Evolutionary conservation across 306 rosid species (phyloP), one percentile per base, ranked within the genome.

Genomic region (Erythrophleum fordii): DNA sequence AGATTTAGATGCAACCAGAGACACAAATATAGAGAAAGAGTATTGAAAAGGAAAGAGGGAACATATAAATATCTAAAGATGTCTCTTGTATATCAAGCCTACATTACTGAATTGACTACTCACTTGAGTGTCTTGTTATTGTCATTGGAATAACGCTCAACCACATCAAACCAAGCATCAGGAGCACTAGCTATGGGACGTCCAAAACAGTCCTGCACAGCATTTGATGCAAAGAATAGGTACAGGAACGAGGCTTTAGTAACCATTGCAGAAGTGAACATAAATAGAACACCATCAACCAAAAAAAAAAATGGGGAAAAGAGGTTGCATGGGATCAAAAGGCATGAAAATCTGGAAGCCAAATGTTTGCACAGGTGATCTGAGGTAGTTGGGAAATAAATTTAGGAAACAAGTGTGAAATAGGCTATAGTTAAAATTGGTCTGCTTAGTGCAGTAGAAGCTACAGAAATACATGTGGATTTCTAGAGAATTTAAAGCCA

Each of bases 161-260:
- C 94, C 69, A 90, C 94, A 80, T 90, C 94, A 81, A 90, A 81
- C 94, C 94, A 90, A 70, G 94, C 88, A 78, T 90, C 94, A 10
- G 94, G 92, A 68, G 91, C 89, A 73, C 94, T 90, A 7, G 92
- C 66, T 34, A 90, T 90, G 10, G 94, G 94, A 37, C 94, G 84
- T 31, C 91, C 91, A 67, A 90, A 90, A 76, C 94, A 90, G 80
- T 90, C 92, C 94, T 90, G 91, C 41, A 51, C 55, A 35, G 49
- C 23, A 48, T 12, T 42, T 35, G n/a, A 59, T 39, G 42, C 23
- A 44, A 44, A 53, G 68, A 23, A 41, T n/a, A 41, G 28, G 42
- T 29, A 31, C 34, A 31, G 45, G 11, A 69, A 31, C 2, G 26
- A 71, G 35, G 49, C 28, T 42, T 55, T 29, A 12, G 13, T 52